Evolutionary conservation across 225 moss, liverwort and hornwort genomes (phyloP), one percentile per base, ranked within the genome.

Genomic region (Lunularia cruciata): DNA sequence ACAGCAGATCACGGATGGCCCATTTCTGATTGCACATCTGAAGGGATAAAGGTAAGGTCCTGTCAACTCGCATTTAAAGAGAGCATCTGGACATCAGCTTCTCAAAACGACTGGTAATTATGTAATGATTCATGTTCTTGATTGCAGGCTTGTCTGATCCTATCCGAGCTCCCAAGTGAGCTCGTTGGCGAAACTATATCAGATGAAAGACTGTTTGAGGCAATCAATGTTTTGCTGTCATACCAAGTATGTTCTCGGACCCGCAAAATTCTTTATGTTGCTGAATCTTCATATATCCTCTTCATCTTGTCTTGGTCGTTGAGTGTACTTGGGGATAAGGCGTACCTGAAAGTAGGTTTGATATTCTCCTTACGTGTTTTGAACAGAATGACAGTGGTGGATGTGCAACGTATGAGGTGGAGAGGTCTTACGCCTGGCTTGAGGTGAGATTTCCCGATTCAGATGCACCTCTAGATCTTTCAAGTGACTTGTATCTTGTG

Each of bases 1-100:
- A 23, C 90, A 49, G 2, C 79, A 57, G 96, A 98, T 77, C 93
- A 98, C 63, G 96, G 91, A 23, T 98, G 96, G 96, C 96, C 96
- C 20, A 89, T 98, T 73, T 98, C 96, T 64, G 96, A 98, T 77
- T 93, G 93, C 77, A 62, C 89, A 12, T 67, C 93, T 33, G 96
- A 98, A 82, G 93, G 87, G 28, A 45, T 98, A 51, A 88, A 89
- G 92, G 95, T 96, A 67, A 19, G 47, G 22, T 30, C 60, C 42
- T 62, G 20, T 52, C 5, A 20, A 8, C 0, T 22, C 11, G 26
- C 61, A 25, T 12, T 23, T 40, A 25, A 5, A 40, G 39, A 25
- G 37, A 32, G 37, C 25, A 19, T 60, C 23, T 60, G 60, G 9
- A 0, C 12, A 38, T 51, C n/a, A 32, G 37, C 25, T 22, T 60